Evolutionary conservation across 1,284 basidiomycete species (phyloP), one percentile per base, ranked within the genome.

Genomic region (Apiotrichum veenhuisii): DNA sequence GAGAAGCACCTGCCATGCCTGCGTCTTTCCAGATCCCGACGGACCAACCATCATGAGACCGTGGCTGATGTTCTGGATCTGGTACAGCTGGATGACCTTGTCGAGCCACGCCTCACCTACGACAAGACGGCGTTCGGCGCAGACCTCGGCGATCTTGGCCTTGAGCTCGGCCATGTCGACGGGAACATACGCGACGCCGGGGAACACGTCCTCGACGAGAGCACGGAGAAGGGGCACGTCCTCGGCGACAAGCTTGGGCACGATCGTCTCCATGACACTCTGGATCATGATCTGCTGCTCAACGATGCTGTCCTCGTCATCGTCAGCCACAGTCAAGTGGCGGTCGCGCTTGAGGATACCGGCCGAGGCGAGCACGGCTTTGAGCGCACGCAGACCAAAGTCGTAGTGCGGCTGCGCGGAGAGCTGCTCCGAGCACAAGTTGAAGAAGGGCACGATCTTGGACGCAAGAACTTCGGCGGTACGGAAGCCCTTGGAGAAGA

Each of bases 21-120:
- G 90, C 9, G 90, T 96, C 80, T 99, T 99, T 42, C 96, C 97
- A 43, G 85, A 94, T 17, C 95, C 96, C 7, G 97, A 96, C 0
- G 95, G 87, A 2, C 96, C 96, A 50, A 99, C 96, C 89, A 98
- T 95, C 94, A 99, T 98, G 54, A 99, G 82, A 78, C 96, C 96
- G 75, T 98, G 97, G 68, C 97, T 93, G 61, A 98, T 98, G 81
- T 95, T 97, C 78, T 98, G 96, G 58, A 99, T 98, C 77, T 98
- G 96, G 76, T 98, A 98, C 15, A 99, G 83, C 76, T 99, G 96
- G 26, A 98, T 80, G 62, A 98, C 94, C 81, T 99, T 99, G 68
- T 87, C 84, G 51, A 92, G 83, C 95, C 97, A 99, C 25, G 86
- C 83, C 47, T 93, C 90, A 33, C 91, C 90, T 54, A 86, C 80